Base-by-base conservation (phyloP, 352 stramenopile genomes). In the Globisporangium alternatum region DNA sequence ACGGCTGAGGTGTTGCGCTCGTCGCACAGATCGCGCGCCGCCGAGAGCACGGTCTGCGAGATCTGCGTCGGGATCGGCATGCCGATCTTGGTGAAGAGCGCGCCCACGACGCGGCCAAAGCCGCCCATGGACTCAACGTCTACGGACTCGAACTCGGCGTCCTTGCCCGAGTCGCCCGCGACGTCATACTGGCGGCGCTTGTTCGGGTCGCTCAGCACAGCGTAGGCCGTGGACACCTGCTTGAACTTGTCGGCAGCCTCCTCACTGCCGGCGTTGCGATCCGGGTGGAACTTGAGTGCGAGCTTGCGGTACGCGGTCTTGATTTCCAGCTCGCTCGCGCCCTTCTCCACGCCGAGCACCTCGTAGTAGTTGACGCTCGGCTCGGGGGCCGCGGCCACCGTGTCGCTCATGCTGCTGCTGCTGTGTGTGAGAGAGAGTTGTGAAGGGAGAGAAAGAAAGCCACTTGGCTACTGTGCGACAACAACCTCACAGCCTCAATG, bases 51-150 rank as follows among this genome's bases (percentile, higher is more conserved):
- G 54, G 66, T 86, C 74, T 94, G 85, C 22, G 85, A 93, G 68
- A 96, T 95, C 71, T 94, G 86, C 56, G 88, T 96, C 44, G 88
- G 88, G 62, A 96, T 93, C 19, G 88, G 85, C 69, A 96, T 89
- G 22, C 88, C 88, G 56, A 96, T 96, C 71, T 93, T 94, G 22
- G 86, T 93, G 71, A 93, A 96, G 13, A 96, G 81, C 69, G 88
- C 88, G 45, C 88, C 86, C 9, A 95, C 82, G 37, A 95, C 82
- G 55, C 86, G 83, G 4, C 86, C 86, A 68, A 95, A 89, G 70
- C 79, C 81, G 61, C 83, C 83, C 86, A 95, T 93, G 55, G 83
- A 77, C 63, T 95, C 86, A 25, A 95, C 86, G 60, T 95, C 82
- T 21, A 95, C 86, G 49, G 73, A 87, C 64, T 95, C 86, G 59